Evolutionary conservation across 345 rosid genomes (phyloP).

Genomic region (Eucalyptus sideroxylon): DNA sequence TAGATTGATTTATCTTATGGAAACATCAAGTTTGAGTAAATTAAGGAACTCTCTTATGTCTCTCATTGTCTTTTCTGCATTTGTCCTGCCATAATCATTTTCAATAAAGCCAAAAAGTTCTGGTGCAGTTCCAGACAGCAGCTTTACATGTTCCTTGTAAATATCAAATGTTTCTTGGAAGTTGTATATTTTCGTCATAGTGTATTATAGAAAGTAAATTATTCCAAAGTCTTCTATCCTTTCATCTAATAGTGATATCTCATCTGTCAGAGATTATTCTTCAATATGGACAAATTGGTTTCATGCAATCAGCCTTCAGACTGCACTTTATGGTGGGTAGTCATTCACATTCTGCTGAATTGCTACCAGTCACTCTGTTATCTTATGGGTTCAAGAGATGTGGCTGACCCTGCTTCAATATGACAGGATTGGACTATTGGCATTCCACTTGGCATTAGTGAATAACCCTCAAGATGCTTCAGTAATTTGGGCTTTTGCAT

Average conservation of each 20-base stretch:
- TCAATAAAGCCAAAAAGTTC: not conserved
- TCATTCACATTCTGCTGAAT: not conserved
- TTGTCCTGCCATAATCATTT: not conserved
- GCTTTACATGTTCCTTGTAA: not conserved
- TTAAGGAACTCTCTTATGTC: not conserved
- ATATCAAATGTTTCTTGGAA: not conserved
- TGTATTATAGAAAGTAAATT: not conserved
- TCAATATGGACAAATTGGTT: slow-evolving; percentile 71
- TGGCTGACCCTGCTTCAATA: not conserved
- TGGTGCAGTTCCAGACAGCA: not conserved
- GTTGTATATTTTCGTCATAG: not conserved
- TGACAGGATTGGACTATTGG: slow-evolving; percentile 74
- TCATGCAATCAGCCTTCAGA: slow-evolving; percentile 70
- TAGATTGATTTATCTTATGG: not conserved
- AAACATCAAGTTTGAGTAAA: not conserved
- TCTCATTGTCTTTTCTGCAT: not conserved
- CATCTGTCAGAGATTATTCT: slow-evolving; percentile 51
- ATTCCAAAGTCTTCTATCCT: not conserved
- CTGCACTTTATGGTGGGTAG: slow-evolving; percentile 59
- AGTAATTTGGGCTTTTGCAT: slow-evolving; percentile 59
- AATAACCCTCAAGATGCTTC: slow-evolving; percentile 64
- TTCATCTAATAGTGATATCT: not conserved
- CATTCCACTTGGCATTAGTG: slow-evolving; percentile 78
- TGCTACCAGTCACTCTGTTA: not conserved
- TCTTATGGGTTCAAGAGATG: not conserved